Evolutionary conservation across 352 stramenopile species (phyloP), one percentile per base, ranked within the genome.

Genomic region (Pythium graminicola): DNA sequence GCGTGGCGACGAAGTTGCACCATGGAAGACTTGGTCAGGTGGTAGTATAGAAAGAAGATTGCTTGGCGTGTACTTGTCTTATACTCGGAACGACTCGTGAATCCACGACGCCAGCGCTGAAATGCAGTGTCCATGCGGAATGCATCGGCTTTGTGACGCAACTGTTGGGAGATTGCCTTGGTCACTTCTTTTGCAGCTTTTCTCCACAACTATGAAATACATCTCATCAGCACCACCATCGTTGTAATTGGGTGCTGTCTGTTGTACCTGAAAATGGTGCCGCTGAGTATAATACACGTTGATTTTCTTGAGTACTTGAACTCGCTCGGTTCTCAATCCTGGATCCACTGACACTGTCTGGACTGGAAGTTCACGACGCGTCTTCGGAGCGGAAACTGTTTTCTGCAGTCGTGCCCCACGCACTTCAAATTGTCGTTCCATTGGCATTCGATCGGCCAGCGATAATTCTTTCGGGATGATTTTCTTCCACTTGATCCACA

Each of bases 41-140:
- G 54, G 27, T 60, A 68, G 17, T 68, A 68, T 32, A 63, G 23
- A 22, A 68, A 68, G 39, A 60, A 68, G 1, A 49, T 27, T 10
- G 60, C 60, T 48, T 56, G 45, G 14, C 50, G 49, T 36, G 49
- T 50, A 2, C 36, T 44, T 4, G 20, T 49, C 2, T 40, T 1
- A 23, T 59, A 41, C 43, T 44, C 19, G 10, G 50, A 36, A 19
- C 50, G 57, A 23, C 29, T 31, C 1, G 19, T 1, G 13, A 64
- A 47, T n/a, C 53, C 48, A 14, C 31, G 33, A n/a, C 44, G 53
- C 60, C 60, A 67, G 1, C 50, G 47, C 11, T 24, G 28, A 48
- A 35, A 50, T 10, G 60, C 47, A 2, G 35, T 41, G 2, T 35
- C 16, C 24, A 56, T 10, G n/a, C 31, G 60, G 29, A 68, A 68